A percentile compares a stretch with the other conserved stretches of the same genome.
Evolutionary conservation across 495 filamentous ascomycete genomes (phyloP).

Genomic region (Xylaria acuta): DNA sequence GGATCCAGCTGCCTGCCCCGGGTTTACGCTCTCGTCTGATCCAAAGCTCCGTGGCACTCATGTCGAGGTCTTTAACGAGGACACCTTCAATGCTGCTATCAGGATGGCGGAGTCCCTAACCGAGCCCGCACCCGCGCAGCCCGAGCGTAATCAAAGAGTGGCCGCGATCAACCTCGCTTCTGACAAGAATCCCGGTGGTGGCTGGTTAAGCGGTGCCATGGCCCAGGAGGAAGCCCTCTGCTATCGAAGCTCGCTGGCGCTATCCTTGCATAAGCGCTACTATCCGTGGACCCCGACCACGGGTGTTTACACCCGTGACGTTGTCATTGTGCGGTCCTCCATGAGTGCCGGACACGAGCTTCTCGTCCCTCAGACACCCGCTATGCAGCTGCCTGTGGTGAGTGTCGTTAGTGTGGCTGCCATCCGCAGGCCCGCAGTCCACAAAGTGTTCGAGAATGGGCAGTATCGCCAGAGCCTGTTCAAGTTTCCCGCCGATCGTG

Average conservation of each 20-base stretch:
- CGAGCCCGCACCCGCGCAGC: slow-evolving; percentile 13
- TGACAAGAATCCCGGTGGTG: slow-evolving; percentile 56
- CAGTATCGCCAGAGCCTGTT: slow-evolving; percentile 31
- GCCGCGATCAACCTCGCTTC: slow-evolving; percentile 69
- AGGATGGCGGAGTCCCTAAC: slow-evolving; percentile 34
- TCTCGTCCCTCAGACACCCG: slow-evolving; percentile 43
- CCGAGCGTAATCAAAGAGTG: slow-evolving; percentile 41
- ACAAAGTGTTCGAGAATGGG: neutral
- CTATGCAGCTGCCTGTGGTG: slow-evolving; percentile 51
- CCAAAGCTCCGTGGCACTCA: slow-evolving; percentile 28
- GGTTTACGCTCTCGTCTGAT: slow-evolving; percentile 27
- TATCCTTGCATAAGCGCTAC: slow-evolving; percentile 53
- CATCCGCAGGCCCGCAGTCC: slow-evolving; percentile 41
- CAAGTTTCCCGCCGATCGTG: slow-evolving; percentile 40
- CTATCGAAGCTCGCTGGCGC: slow-evolving; percentile 64
- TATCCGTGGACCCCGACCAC: slow-evolving; percentile 57
- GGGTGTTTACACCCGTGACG: slow-evolving; percentile 63
- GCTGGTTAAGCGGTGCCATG: slow-evolving; percentile 58
- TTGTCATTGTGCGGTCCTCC: slow-evolving; percentile 60
- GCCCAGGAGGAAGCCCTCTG: slow-evolving; percentile 74
- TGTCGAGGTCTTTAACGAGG: slow-evolving; percentile 55
- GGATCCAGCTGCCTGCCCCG: slow-evolving; percentile 32
- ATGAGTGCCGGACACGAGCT: slow-evolving; percentile 48
- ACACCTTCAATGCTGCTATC: slow-evolving; percentile 59
- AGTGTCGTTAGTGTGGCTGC: slow-evolving; percentile 66